These are phyloP conservation scores for Monilinia fructicola DNA, from an alignment of 2,329 filamentous ascomycete species.

Conservation along the genomic window DNA sequence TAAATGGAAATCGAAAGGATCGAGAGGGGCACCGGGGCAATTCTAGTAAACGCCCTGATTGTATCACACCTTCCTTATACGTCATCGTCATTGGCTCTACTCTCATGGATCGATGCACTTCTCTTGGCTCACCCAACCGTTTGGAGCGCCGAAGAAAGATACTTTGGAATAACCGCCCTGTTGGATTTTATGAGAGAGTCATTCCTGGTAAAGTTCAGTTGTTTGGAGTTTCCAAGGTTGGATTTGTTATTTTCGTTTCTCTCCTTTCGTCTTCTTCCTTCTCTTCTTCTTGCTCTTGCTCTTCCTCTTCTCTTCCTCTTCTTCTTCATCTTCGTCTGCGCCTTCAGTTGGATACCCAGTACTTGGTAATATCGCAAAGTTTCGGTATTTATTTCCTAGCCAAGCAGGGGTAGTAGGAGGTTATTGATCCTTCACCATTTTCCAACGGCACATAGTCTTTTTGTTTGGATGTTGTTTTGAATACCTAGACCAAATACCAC, in stretches of 20 bases:
- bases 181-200: not conserved
- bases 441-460: not conserved
- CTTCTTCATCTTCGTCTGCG: not conserved
- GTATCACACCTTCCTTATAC: slow-evolving; percentile 3
- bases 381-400: not conserved
- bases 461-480: too few species aligned
- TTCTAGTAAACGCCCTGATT: slow-evolving; percentile 12
- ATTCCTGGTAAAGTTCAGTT: not conserved
- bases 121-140: slow-evolving; percentile 7
- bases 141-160: not conserved
- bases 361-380: slow-evolving; percentile 1
- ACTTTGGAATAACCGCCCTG: not conserved
- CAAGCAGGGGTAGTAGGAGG: not conserved
- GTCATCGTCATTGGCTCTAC: slow-evolving; percentile 14
- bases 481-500: not conserved
- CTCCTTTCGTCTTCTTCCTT: too few species aligned
- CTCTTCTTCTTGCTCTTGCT: not conserved
- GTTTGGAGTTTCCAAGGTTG: not conserved
- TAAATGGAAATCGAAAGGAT: too few species aligned
- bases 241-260: not conserved
- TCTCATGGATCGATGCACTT: not conserved
- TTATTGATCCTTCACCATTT: not conserved
- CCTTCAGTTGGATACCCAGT: not conserved
- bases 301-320: not conserved
- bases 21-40: slow-evolving; percentile 16